Conservation (phyloP, 495 filamentous ascomycete genomes). For the Neurospora tetraspora region DNA sequence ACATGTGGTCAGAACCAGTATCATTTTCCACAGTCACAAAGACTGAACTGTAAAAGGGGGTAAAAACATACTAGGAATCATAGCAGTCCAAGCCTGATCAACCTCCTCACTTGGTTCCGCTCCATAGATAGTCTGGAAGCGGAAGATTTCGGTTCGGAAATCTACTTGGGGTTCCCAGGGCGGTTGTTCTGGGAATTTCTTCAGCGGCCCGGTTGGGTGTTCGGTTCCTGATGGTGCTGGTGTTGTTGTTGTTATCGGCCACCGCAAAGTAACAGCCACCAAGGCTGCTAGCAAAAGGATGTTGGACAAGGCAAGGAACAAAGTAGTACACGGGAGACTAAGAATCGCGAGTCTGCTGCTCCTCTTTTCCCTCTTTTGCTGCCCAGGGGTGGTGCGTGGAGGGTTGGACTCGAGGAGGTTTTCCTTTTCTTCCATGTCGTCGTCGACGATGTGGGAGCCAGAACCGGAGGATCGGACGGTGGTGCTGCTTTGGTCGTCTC, state of each 20-base stretch:
- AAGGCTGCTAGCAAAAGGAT: not conserved
- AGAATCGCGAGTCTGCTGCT: too few species aligned
- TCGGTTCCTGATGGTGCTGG: too few species aligned
- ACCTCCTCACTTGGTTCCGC: not conserved
- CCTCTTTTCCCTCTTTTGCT: not conserved
- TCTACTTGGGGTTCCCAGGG: not conserved
- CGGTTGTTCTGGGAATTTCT: not conserved
- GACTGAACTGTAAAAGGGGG: not conserved
- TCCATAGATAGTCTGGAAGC: not conserved
- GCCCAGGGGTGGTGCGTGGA: too few species aligned
- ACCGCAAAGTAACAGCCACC: not conserved
- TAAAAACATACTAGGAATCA: not conserved
- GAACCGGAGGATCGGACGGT: not conserved
- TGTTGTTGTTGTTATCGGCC: too few species aligned
- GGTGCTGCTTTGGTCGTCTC: conserved; percentile 1
- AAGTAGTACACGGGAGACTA: not conserved
- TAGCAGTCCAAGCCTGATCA: not conserved
- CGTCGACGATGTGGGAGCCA: not conserved
- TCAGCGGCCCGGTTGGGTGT: too few species aligned
- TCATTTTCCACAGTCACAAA: not conserved
- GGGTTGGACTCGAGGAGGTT: not conserved
- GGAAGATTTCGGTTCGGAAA: not conserved
- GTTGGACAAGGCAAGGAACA: not conserved
- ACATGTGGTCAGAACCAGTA: too few species aligned
- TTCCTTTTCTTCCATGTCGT: not conserved